These are phyloP conservation scores for Phoma sp. DNA, from an alignment of 2,329 filamentous ascomycete genomes.

Conservation along the genomic window DNA sequence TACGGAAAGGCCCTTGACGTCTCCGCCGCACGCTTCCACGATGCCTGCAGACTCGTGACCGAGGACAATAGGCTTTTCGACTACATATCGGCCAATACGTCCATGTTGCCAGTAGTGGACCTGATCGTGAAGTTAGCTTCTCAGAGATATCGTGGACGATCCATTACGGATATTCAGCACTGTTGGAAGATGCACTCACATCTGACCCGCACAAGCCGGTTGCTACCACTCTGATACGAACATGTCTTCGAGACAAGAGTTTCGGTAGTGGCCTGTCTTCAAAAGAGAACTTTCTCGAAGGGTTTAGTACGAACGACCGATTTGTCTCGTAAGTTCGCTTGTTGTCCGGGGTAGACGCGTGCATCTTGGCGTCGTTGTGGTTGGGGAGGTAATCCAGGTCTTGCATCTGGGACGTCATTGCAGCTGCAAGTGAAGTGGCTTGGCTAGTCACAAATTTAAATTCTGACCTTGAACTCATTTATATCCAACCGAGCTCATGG, in stretches of 20 bases:
- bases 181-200: constrained; percentile 16
- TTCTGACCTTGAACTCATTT: neutral
- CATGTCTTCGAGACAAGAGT: constrained; percentile 69
- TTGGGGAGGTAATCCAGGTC: neutral
- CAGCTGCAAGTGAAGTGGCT: neutral
- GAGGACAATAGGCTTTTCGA: constrained; percentile 32
- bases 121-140: neutral
- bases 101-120: constrained; percentile 35
- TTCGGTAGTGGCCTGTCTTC: constrained; percentile 72
- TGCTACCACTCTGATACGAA: constrained; percentile 78
- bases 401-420: neutral
- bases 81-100: constrained; percentile 31
- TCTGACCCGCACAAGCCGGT: constrained; percentile 82
- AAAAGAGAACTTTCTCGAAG: constrained; percentile 50
- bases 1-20: constrained; percentile 29
- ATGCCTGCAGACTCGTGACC: constrained; percentile 39
- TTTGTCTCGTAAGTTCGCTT: neutral
- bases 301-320: constrained; percentile 13
- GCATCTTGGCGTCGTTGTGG: neutral
- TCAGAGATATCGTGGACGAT: neutral
- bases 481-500: neutral
- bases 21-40: constrained; percentile 27
- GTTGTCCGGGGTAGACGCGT: neutral
- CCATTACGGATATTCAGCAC: neutral
- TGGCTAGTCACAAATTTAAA: neutral